A percentile compares a stretch with the other conserved stretches of the same genome.
phyloP scores from a whole-genome alignment of 2,329 filamentous ascomycete genomes.

The Claviceps quebecensis region DNA sequence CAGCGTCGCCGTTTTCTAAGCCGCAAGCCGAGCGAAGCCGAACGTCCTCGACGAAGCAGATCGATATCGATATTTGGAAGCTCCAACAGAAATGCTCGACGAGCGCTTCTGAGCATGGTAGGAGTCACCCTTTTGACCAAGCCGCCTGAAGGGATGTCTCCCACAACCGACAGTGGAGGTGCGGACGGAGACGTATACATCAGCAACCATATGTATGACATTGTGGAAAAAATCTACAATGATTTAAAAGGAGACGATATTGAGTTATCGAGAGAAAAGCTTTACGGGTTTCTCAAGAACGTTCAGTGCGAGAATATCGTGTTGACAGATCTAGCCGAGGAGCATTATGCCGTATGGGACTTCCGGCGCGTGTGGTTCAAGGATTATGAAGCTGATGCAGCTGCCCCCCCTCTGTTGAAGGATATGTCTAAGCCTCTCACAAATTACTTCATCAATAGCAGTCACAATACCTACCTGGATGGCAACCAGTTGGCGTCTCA shows the following conservation, averaged over 20 bases:
- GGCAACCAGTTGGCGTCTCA: slow-evolving; percentile 74
- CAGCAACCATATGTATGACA: slow-evolving; percentile 33
- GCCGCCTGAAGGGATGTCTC: slow-evolving; percentile 13
- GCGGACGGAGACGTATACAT: slow-evolving; percentile 24
- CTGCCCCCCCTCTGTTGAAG: slow-evolving; percentile 29
- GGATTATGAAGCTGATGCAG: slow-evolving; percentile 29
- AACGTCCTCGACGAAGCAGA: slow-evolving; percentile 17
- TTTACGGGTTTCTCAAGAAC: slow-evolving; percentile 34
- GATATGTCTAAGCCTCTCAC: slow-evolving; percentile 58
- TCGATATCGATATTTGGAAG: slow-evolving; percentile 27
- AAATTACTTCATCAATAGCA: slow-evolving; percentile 89
- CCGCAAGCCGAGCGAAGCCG: slow-evolving; percentile 3
- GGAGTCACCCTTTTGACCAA: slow-evolving; percentile 16
- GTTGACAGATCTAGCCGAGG: slow-evolving; percentile 19
- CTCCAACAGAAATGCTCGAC: slow-evolving; percentile 17
- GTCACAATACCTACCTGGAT: slow-evolving; percentile 84
- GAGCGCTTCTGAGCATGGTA: slow-evolving; percentile 20
- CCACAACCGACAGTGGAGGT: slow-evolving; percentile 11
- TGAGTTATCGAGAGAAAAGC: slow-evolving; percentile 20
- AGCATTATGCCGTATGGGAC: slow-evolving; percentile 31
- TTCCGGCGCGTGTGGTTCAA: slow-evolving; percentile 37
- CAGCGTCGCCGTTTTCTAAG: slow-evolving; percentile 9
- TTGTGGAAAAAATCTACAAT: slow-evolving; percentile 34
- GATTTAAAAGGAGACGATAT: slow-evolving; percentile 23
- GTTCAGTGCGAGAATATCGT: slow-evolving; percentile 31